Evolutionary conservation across 129 eudicot species (phyloP).

Genomic region (Escallonia herrerae): DNA sequence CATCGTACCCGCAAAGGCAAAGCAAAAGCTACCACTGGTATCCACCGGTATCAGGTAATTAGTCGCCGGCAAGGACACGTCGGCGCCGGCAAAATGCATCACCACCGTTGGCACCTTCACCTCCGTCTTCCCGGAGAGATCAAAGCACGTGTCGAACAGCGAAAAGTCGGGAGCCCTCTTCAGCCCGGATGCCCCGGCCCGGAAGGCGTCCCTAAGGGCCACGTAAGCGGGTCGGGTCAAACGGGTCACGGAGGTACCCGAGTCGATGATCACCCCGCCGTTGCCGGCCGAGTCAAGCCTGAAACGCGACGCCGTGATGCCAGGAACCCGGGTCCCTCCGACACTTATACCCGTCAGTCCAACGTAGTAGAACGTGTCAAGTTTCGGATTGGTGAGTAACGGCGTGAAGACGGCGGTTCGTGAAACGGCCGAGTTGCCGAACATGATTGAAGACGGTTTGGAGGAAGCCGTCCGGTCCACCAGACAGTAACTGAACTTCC

Average conservation of each 20-base stretch:
- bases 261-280: conserved; percentile 88
- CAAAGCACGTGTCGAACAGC: conserved; percentile 81
- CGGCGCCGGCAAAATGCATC: conserved; percentile 75
- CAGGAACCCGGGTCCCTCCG: conserved; percentile 60
- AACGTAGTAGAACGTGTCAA: conserved; percentile 79
- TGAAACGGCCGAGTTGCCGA: conserved; percentile 58
- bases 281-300: conserved; percentile 54
- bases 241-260: conserved; percentile 92
- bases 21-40: conserved; percentile 61
- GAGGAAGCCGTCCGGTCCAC: conserved; percentile 73
- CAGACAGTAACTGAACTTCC: conserved; percentile 66
- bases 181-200: conserved; percentile 48
- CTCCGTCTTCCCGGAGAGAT: conserved; percentile 71
- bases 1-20: conserved; percentile 83
- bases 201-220: conserved; percentile 73
- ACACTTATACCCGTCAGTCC: conserved; percentile 71
- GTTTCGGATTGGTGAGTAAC: conserved; percentile 61
- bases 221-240: conserved; percentile 73
- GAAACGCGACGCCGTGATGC: conserved; percentile 45
- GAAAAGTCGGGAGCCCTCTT: conserved; percentile 67
- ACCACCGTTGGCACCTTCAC: conserved; percentile 93
- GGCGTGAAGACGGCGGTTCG: conserved; percentile 70
- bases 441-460: conserved; percentile 62
- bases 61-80: conserved; percentile 79
- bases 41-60: conserved; percentile 93